These are phyloP conservation scores for Telopea speciosissima DNA, from an alignment of 177 flowering plant genomes.

Conservation along the genomic window DNA sequence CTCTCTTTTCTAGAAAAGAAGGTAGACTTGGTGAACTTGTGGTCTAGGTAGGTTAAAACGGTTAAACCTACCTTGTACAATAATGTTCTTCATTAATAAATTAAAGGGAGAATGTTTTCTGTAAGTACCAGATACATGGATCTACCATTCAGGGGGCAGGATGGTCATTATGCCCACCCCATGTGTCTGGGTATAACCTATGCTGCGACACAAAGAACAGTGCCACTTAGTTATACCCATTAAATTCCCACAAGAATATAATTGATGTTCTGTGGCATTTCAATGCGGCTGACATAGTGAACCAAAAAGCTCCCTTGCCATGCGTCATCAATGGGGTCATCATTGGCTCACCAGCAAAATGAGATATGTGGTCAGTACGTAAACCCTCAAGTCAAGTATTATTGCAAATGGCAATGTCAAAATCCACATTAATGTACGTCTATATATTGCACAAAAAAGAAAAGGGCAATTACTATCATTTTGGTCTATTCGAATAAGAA, in stretches of 20 bases:
- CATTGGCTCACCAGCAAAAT: neutral
- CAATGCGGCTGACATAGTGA: neutral
- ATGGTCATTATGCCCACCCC: too few species aligned
- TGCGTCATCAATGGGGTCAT: neutral
- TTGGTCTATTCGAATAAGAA: too few species aligned
- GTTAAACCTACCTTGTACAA: neutral
- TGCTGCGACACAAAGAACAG: too few species aligned
- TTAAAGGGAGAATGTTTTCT: too few species aligned
- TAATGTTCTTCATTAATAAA: neutral
- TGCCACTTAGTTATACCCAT: too few species aligned
- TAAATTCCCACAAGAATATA: too few species aligned
- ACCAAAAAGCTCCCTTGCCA: neutral
- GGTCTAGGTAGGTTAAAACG: too few species aligned
- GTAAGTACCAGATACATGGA: too few species aligned
- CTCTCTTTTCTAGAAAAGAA: neutral
- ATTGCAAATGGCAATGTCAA: neutral
- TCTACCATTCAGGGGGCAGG: too few species aligned
- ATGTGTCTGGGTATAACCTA: too few species aligned
- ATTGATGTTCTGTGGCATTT: neutral
- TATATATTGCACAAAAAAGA: neutral
- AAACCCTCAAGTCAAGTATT: neutral
- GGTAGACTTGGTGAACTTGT: neutral
- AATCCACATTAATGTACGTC: neutral
- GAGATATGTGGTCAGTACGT: too few species aligned
- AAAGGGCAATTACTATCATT: too few species aligned